Conservation (phyloP, 2,329 filamentous ascomycete genomes). For the Lanzia echinophila region DNA sequence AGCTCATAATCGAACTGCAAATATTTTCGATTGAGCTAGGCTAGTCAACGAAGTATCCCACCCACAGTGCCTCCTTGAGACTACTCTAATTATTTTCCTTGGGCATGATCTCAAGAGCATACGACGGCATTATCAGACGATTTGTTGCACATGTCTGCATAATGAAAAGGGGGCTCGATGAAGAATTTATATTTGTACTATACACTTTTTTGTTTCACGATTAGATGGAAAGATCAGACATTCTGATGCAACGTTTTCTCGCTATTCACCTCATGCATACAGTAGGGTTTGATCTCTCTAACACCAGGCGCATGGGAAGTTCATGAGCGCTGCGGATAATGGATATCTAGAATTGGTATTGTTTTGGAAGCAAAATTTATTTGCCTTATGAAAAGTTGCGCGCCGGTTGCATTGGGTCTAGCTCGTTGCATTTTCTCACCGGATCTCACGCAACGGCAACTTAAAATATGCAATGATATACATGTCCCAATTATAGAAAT, state of each 20-base stretch:
- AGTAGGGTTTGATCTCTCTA: slow-evolving; percentile 10
- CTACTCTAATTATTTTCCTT: not conserved
- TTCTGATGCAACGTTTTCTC: not conserved
- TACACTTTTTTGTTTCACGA: slow-evolving; percentile 5
- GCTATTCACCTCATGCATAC: slow-evolving; percentile 3
- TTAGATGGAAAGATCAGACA: slow-evolving; percentile 4
- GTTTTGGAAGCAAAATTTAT: not conserved
- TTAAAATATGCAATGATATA: too few species aligned
- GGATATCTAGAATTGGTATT: slow-evolving; percentile 17
- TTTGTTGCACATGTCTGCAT: not conserved
- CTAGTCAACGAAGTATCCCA: not conserved
- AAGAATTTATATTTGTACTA: slow-evolving; percentile 8
- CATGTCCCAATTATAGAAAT: too few species aligned
- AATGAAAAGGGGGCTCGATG: not conserved
- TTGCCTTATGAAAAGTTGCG: not conserved
- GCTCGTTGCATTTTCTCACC: too few species aligned
- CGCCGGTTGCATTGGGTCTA: too few species aligned
- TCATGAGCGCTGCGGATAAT: slow-evolving; percentile 21
- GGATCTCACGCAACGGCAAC: too few species aligned
- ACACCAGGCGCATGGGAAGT: slow-evolving; percentile 14
- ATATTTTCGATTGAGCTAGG: not conserved
- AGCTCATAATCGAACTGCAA: slow-evolving; percentile 18
- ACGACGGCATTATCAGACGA: not conserved
- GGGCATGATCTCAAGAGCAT: not conserved
- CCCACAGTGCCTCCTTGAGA: not conserved